phyloP scores from a whole-genome alignment of 345 rosid genomes.

The Ricinus communis region DNA sequence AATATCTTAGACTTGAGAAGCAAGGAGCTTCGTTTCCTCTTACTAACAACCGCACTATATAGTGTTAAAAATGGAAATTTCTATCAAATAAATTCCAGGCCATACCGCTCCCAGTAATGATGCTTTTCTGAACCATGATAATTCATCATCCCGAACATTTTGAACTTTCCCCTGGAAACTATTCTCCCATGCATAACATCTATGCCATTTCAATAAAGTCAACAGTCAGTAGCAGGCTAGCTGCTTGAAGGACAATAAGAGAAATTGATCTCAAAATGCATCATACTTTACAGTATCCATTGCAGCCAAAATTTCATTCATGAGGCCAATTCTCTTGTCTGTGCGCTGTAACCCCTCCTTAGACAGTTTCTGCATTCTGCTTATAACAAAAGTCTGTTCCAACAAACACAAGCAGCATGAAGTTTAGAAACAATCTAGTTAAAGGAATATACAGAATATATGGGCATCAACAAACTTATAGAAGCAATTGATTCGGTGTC shows the following conservation, averaged over 20 bases:
- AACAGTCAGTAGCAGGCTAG: slow-evolving; percentile 13
- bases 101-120: slow-evolving; percentile 89
- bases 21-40: too few species aligned
- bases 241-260: background rate
- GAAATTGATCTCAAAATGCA: slow-evolving; percentile 13
- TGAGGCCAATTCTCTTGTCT: slow-evolving; percentile 94
- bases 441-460: background rate
- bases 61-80: background rate
- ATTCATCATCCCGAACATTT: slow-evolving; percentile 72
- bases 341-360: slow-evolving; percentile 98
- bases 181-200: slow-evolving; percentile 99
- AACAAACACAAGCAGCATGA: slow-evolving; percentile 11
- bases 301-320: slow-evolving; percentile 98
- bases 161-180: slow-evolving; percentile 93
- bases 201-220: slow-evolving; percentile 29
- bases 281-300: slow-evolving; percentile 98
- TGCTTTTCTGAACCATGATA: slow-evolving; percentile 96
- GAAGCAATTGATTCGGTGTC: too few species aligned
- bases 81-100: slow-evolving; percentile 16
- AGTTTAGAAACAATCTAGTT: background rate
- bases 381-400: slow-evolving; percentile 78
- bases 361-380: slow-evolving; percentile 83
- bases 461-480: background rate
- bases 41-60: too few species aligned
- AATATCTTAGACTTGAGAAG: too few species aligned